A percentile compares a stretch with the other conserved stretches of the same genome.
phyloP scores from a whole-genome alignment of 805 yeast genomes.

The Maudiozyma barnettii region DNA sequence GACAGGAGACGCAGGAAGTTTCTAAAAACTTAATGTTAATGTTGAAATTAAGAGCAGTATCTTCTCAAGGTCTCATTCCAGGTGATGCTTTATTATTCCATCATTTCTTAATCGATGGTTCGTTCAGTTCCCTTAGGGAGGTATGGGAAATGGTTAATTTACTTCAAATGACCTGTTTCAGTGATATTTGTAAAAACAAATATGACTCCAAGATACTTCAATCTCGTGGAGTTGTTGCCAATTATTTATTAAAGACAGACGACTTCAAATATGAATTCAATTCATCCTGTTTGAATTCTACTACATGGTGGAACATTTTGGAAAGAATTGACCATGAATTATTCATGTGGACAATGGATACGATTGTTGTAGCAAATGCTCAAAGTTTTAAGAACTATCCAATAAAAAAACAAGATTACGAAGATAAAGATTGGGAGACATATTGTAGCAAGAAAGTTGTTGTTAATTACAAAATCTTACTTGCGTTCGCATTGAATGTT shows the following conservation, averaged over 20 bases:
- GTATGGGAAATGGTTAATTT: constrained; percentile 28
- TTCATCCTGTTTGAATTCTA: constrained; percentile 21
- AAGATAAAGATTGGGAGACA: constrained; percentile 23
- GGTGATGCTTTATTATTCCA: constrained; percentile 31
- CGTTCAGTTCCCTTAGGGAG: constrained; percentile 13
- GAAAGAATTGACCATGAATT: constrained; percentile 26
- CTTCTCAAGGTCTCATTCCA: constrained; percentile 27
- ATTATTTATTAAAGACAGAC: constrained; percentile 22
- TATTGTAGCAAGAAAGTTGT: constrained; percentile 28
- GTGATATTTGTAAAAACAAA: constrained; percentile 20
- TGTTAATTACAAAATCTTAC: constrained; percentile 34
- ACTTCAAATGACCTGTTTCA: constrained; percentile 27
- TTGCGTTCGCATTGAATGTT: constrained; percentile 34
- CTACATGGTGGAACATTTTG: constrained; percentile 27
- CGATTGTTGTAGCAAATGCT: constrained; percentile 26
- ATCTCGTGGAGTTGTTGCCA: constrained; percentile 29
- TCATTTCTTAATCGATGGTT: constrained; percentile 21
- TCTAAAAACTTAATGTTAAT: constrained; percentile 21
- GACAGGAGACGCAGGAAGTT: constrained; percentile 4
- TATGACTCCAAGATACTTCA: constrained; percentile 24
- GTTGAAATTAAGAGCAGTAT: constrained; percentile 30
- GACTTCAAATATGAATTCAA: constrained; percentile 28
- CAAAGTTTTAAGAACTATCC: constrained; percentile 30
- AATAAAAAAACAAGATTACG: constrained; percentile 15
- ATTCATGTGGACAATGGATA: constrained; percentile 29